Percentiles rank a stretch among this genome's conserved stretches.
phyloP scores from a whole-genome alignment of 176 grass and related monocot species.

The Phoenix roebelenii region DNA sequence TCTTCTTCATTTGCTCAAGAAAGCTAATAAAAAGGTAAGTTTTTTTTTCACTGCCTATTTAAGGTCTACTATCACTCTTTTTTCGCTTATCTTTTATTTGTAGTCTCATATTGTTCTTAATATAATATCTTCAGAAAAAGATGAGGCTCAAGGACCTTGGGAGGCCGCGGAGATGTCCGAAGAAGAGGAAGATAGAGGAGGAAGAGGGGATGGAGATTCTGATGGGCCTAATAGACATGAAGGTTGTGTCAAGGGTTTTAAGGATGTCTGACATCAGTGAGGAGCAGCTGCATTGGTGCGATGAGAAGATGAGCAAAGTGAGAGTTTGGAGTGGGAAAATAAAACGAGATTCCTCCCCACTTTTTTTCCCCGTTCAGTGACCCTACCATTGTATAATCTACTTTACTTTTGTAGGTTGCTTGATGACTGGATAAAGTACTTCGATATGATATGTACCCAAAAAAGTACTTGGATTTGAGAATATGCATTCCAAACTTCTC shows the following conservation, averaged over 20 bases:
- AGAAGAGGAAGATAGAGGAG: constrained; percentile 45
- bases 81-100: background rate
- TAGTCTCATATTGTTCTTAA: background rate
- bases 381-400: constrained; percentile 19
- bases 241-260: constrained; percentile 66
- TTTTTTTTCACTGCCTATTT: no score
- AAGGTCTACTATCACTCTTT: background rate
- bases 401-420: constrained; percentile 17
- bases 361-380: constrained; percentile 79
- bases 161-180: constrained; percentile 47
- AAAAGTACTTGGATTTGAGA: constrained; percentile 30
- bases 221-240: constrained; percentile 76
- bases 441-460: constrained; percentile 19
- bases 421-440: constrained; percentile 48
- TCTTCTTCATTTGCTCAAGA: constrained; percentile 36
- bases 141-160: constrained; percentile 59
- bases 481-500: constrained; percentile 42
- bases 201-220: constrained; percentile 57
- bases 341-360: constrained; percentile 64
- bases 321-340: constrained; percentile 45
- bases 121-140: constrained; percentile 52
- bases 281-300: constrained; percentile 90
- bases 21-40: constrained; percentile 10
- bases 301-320: constrained; percentile 83
- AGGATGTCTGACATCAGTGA: constrained; percentile 58